Evolutionary conservation across 176 grass and related monocot species (phyloP).

Genomic region (Sorghum bicolor): Sorghum_bicolor_NCBIv3 NC_012873.2:4823501-4824000

Average conservation of each 20-base stretch:
- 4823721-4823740: constrained; percentile 97
- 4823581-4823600: constrained; percentile 4
- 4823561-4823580: neutral
- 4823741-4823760: constrained; percentile 92
- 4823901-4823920: constrained; percentile 73
- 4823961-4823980: neutral
- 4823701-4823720: constrained; percentile 84
- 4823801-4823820: constrained; percentile 26
- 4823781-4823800: constrained; percentile 4
- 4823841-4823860: constrained; percentile 93
- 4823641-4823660: constrained; percentile 79
- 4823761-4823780: constrained; percentile 6
- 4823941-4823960: constrained; percentile 5
- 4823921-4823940: constrained; percentile 20
- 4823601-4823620: neutral
- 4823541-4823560: constrained; percentile 9
- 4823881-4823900: constrained; percentile 90
- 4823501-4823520: neutral
- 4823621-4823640: constrained; percentile 11
- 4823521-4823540: neutral
- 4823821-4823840: constrained; percentile 70
- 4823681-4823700: constrained; percentile 94
- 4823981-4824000: neutral
- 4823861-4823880: constrained; percentile 92
- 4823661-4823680: constrained; percentile 98